Base-by-base conservation (phyloP, 2,329 filamentous ascomycete species). In the Sporothrix variecibatus region DNA sequence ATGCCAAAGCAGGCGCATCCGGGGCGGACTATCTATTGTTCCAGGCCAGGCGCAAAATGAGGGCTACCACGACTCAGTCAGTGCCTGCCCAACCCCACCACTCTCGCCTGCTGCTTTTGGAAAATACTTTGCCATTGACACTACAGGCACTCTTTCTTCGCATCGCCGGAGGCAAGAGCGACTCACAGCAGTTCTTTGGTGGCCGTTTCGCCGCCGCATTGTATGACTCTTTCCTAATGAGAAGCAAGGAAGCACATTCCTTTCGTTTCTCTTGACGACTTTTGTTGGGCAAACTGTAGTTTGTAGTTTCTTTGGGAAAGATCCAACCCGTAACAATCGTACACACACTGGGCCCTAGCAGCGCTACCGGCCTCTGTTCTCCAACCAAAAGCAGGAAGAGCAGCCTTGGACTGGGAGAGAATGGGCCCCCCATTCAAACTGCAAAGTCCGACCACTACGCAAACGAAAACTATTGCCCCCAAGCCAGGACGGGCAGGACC, bases 11-110 rank as follows among this genome's bases (percentile, higher is more conserved):
- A 69, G 20, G 38, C 26, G 51, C 58, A 53, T n/a, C 20, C 28
- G 60, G 65, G n/a, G 3, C 75, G 75, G 73, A 75, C 31, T 74
- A 65, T 72, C 68, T 69, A 43, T 73, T 75, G 58, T 68, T 74
- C 71, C 73, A 74, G 71, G 12, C 12, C 58, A 58, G 58, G 34
- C 31, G 40, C 62, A 71, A 73, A 71, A 75, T 72, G 31, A 74
- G 73, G 73, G 73, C 64, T 74, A 72, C 72, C 40, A 49, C 72
- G 40, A 73, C 72, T 58, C 31, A 49, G 31, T 58, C 43, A 38
- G n/a, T 67, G 60, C 62, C 62, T 28, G 60, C 62, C 60, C 71
- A 43, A 72, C 40, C 60, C 43, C 34, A 34, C 49, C 8, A 34
- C 34, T 34, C 34, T 38, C 31, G 11, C 72, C 65, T 68, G 64